Evolutionary conservation across 805 yeast species (phyloP), one percentile per base, ranked within the genome.

Genomic region (Komagataella mondaviorum): DNA sequence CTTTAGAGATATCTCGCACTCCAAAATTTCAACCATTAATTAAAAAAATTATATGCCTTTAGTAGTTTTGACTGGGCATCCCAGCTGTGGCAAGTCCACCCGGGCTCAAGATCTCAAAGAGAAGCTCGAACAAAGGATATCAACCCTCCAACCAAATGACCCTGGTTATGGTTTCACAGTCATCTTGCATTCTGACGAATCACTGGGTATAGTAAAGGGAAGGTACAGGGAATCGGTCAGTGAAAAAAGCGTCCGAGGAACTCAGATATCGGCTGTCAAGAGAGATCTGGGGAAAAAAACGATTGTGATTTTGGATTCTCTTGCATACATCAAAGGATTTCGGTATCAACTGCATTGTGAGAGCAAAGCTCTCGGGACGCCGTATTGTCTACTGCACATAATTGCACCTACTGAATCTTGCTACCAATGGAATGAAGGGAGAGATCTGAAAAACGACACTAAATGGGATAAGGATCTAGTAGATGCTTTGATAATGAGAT

Each of bases 341-440:
- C 72, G 99, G 54, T 93, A 93, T 66, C 99, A 93, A 66, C 71
- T 93, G 51, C 89, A 80, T 64, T 90, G 97, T 65, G 99, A 93
- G 64, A 90, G 96, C 44, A 91, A 90, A 63, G 84, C 88, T 1
- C 71, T 81, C 23, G 74, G 81, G 16, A 89, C 97, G 1, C 82
- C 93, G 2, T 84, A 87, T 55, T 85, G 95, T 60, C 85, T 90
- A 44, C 71, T 91, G 1, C 90, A 91, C 55, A 83, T 86, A 1
- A 76, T 89, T 58, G 78, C 85, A 16, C 83, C 96, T 0, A 57
- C 75, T 4, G 83, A 78, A 0, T 69, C 69, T 14, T 82, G 93
- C 58, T 57, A 72, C 7, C 74, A 78, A 52, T 83, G 90, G 85
- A 88, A 88, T 62, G 45, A 56, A 1, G 30, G 51, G 4, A 55